Percentiles rank a stretch among this genome's conserved stretches.
These are phyloP conservation scores for Pythium dissimile DNA, from an alignment of 352 stramenopile species.

Conservation along the genomic window DNA sequence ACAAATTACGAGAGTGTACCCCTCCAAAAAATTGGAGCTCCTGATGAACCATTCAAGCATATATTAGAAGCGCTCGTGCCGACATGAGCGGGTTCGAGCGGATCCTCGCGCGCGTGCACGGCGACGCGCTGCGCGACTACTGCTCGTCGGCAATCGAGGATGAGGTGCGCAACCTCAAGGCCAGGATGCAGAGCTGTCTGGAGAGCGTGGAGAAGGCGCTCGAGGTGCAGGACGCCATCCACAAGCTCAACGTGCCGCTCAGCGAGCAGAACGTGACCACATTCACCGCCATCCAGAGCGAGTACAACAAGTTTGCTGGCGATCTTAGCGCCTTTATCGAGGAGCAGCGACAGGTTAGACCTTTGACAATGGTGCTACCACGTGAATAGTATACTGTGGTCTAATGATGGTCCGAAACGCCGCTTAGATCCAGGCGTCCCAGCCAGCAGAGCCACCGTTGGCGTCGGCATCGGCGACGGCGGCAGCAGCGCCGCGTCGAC, in stretches of 20 bases:
- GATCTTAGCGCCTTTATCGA: slow-evolving; percentile 49
- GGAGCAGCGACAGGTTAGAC: slow-evolving; percentile 44
- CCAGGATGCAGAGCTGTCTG: slow-evolving; percentile 54
- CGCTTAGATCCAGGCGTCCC: slow-evolving; percentile 38
- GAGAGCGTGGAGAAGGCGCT: slow-evolving; percentile 53
- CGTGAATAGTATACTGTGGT: no score
- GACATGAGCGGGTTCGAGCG: slow-evolving; percentile 72
- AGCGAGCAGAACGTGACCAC: slow-evolving; percentile 48
- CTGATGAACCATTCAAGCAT: no score
- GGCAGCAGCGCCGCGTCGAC: no score
- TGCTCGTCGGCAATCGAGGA: slow-evolving; percentile 77
- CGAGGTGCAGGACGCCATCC: slow-evolving; percentile 57
- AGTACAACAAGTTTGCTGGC: slow-evolving; percentile 44
- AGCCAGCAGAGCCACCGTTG: slow-evolving; percentile 11
- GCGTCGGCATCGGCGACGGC: no score
- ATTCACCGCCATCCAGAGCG: slow-evolving; percentile 48
- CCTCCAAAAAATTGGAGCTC: no score
- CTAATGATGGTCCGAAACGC: background rate
- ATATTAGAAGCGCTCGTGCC: no score
- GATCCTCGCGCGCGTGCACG: slow-evolving; percentile 62
- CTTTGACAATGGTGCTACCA: background rate
- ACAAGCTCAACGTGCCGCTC: slow-evolving; percentile 58
- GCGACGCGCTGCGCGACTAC: slow-evolving; percentile 67
- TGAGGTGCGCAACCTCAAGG: slow-evolving; percentile 56
- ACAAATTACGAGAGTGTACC: no score